phyloP scores from a whole-genome alignment of 495 filamentous ascomycete species.

The Aspergillus homomorphus region DNA sequence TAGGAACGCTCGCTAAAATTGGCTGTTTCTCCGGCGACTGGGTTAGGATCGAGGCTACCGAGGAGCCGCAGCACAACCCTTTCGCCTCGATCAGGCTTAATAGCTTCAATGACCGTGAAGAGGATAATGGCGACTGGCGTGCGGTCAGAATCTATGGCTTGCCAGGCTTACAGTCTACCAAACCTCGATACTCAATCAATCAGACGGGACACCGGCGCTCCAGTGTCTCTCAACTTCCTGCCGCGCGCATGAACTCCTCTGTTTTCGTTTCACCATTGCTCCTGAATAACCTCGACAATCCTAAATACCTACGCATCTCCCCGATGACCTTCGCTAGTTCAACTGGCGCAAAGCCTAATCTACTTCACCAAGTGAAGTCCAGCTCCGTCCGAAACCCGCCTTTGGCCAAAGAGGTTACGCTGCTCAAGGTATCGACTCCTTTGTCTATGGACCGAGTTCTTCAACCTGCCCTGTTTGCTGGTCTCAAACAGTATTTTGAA shows the following conservation, averaged over 20 bases:
- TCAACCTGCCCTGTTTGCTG: constrained; percentile 77
- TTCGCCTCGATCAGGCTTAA: constrained; percentile 50
- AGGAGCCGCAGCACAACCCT: constrained; percentile 59
- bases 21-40: constrained; percentile 97
- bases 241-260: constrained; percentile 46
- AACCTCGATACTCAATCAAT: constrained; percentile 53
- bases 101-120: constrained; percentile 44
- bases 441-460: constrained; percentile 78
- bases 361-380: constrained; percentile 45
- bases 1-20: constrained; percentile 76
- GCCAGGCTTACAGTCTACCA: constrained; percentile 58
- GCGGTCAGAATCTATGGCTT: constrained; percentile 84
- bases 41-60: constrained; percentile 77
- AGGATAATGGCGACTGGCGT: constrained; percentile 60
- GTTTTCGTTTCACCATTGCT: constrained; percentile 83
- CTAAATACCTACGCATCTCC: constrained; percentile 70
- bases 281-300: constrained; percentile 74
- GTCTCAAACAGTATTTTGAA: constrained; percentile 83
- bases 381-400: constrained; percentile 64
- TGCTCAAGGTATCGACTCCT: constrained; percentile 88
- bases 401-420: constrained; percentile 81
- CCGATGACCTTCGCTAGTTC: constrained; percentile 52
- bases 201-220: constrained; percentile 44
- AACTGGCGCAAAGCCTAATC: constrained; percentile 31
- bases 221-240: constrained; percentile 50